These are phyloP conservation scores for Phyllosticta citriasiana DNA, from an alignment of 2,329 filamentous ascomycete genomes.

Conservation along the genomic window DNA sequence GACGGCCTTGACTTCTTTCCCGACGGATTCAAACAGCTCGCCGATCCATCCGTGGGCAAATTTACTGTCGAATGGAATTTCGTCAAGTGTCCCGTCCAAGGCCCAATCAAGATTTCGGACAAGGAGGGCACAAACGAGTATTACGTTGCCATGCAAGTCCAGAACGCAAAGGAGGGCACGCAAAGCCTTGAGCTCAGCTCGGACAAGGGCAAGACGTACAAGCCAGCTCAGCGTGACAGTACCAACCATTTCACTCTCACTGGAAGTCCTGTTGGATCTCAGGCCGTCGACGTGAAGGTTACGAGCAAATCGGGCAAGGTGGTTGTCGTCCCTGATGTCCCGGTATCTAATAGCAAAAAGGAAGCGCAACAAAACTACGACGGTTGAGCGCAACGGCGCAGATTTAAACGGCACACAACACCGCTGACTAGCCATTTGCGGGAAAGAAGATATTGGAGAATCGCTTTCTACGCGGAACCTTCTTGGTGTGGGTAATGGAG, in stretches of 20 bases:
- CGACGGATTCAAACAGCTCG: neutral
- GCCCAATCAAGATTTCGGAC: neutral
- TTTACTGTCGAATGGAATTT: neutral
- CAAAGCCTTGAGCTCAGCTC: neutral
- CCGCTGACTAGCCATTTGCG: no score
- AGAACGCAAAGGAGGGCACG: neutral
- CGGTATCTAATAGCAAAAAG: neutral
- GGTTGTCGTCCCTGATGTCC: neutral
- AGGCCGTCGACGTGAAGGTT: neutral
- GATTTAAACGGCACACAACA: neutral
- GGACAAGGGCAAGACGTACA: neutral
- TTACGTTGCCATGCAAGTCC: neutral
- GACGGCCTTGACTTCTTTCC: neutral
- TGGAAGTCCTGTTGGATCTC: neutral
- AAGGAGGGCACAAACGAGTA: neutral
- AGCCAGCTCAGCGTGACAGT: neutral
- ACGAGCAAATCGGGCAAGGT: neutral
- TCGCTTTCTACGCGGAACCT: neutral
- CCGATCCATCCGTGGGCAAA: neutral
- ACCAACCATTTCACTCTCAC: neutral
- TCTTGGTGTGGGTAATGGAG: neutral
- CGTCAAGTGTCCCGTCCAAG: neutral
- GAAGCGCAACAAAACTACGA: neutral
- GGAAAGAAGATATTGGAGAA: neutral
- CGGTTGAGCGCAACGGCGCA: neutral